Evolutionary conservation across 129 eudicot genomes (phyloP), one percentile per base, ranked within the genome.

Genomic region (Flaveria brownii): DNA sequence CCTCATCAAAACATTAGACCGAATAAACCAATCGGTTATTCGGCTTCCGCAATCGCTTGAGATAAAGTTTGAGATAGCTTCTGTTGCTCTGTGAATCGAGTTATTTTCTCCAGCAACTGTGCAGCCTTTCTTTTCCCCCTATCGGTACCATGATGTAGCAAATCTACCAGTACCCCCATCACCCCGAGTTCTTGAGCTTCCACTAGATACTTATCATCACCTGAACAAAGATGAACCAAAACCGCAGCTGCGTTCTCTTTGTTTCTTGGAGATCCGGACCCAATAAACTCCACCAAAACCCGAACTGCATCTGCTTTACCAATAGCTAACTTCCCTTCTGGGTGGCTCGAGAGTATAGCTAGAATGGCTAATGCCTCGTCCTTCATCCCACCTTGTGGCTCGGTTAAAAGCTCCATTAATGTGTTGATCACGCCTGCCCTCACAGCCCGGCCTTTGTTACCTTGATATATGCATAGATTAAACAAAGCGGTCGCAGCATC

Each of bases 401-500:
- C 93, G 0, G 89, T 93, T 17, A 93, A 84, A 5, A 93, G 84
- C 62, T 75, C 72, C 97, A 93, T 87, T 41, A 93, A 70, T 0
- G 87, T 86, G 60, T 84, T 79, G 4, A 93, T 84, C 20, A 93
- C 90, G 9, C 98, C 96, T 2, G 98, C 92, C 82, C 98, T 74
- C n/a, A 93, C 92, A 0, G 98, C 97, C 84, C 87, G 82, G 2
- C 95, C 98, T 42, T 93, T 93, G 72, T 93, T 93, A 2, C 98
- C 98, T 84, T 93, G 98, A 77, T 88, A 93, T 65, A 93, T 93
- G 80, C 96, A 88, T 62, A 93, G 52, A 80, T 90, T 93, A 75
- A 93, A 93, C 7, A 93, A 79, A 2, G 98, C 98, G 0, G 98
- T 93, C 25, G 98, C 98, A 12, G 98, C 98, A 25, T 93, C 98